These are phyloP conservation scores for Fusarium nygamai DNA, from an alignment of 2,329 filamentous ascomycete genomes.

Conservation along the genomic window DNA sequence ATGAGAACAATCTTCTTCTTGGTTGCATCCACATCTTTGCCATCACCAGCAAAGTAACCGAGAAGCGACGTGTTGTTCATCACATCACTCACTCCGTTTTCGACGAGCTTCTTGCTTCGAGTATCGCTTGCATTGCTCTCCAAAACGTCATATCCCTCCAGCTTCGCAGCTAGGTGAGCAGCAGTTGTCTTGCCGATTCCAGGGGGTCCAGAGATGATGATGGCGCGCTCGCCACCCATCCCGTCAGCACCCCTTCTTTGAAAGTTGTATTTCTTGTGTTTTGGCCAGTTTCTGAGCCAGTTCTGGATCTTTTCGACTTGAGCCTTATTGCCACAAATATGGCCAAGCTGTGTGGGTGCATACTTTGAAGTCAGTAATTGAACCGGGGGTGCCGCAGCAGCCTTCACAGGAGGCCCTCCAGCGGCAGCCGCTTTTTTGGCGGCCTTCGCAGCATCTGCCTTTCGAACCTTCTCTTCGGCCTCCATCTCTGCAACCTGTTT, in stretches of 20 bases:
- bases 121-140: slow-evolving; percentile 97
- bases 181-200: slow-evolving; percentile 98
- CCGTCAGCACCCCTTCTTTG: slow-evolving; percentile 86
- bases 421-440: slow-evolving; percentile 54
- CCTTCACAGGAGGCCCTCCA: slow-evolving; percentile 38
- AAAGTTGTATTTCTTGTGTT: slow-evolving; percentile 82
- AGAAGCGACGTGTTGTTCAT: slow-evolving; percentile 93
- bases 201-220: slow-evolving; percentile 94
- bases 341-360: slow-evolving; percentile 82
- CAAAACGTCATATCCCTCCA: slow-evolving; percentile 92
- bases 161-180: slow-evolving; percentile 89
- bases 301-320: slow-evolving; percentile 88
- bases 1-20: slow-evolving; percentile 97
- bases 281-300: slow-evolving; percentile 87
- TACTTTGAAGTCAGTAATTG: slow-evolving; percentile 96
- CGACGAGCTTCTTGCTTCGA: slow-evolving; percentile 94
- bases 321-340: slow-evolving; percentile 95
- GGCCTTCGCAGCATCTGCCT: slow-evolving; percentile 61
- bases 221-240: slow-evolving; percentile 82
- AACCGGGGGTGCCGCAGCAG: slow-evolving; percentile 61
- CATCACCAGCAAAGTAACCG: slow-evolving; percentile 88
- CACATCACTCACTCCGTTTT: slow-evolving; percentile 86
- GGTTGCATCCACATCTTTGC: slow-evolving; percentile 78
- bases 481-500: slow-evolving; percentile 88
- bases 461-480: slow-evolving; percentile 73